Conservation (phyloP, 768 basidiomycete genomes). For the Scleroderma citrinum region DNA sequence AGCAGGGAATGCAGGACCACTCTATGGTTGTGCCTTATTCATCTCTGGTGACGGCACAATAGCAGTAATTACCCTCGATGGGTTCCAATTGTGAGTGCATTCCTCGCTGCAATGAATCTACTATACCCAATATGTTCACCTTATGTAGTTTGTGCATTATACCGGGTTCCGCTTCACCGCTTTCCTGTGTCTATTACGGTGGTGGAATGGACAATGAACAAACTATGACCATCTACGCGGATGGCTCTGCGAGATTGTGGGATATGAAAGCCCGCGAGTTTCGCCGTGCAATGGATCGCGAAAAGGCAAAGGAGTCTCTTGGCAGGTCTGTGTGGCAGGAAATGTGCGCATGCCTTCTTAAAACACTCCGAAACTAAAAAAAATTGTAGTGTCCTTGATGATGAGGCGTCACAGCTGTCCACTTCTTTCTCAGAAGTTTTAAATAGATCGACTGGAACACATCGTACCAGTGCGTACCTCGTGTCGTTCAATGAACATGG, state of each 20-base stretch:
- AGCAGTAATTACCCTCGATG: slow-evolving; percentile 68
- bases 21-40: slow-evolving; percentile 68
- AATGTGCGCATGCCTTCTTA: slow-evolving; percentile 40
- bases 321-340: slow-evolving; percentile 68
- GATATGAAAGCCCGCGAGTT: slow-evolving; percentile 79
- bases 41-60: slow-evolving; percentile 76
- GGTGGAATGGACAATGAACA: slow-evolving; percentile 47
- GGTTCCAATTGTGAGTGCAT: slow-evolving; percentile 66
- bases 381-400: slow-evolving; percentile 19
- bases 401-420: slow-evolving; percentile 19
- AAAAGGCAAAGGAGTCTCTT: slow-evolving; percentile 74
- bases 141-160: slow-evolving; percentile 63
- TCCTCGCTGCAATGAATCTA: background rate
- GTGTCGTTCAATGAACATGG: slow-evolving; percentile 16
- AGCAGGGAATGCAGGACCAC: slow-evolving; percentile 44
- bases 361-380: background rate
- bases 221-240: slow-evolving; percentile 68
- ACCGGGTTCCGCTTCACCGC: slow-evolving; percentile 70
- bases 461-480: slow-evolving; percentile 18
- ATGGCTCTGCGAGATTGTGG: slow-evolving; percentile 81
- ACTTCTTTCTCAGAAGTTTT: slow-evolving; percentile 22
- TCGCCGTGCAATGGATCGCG: slow-evolving; percentile 70
- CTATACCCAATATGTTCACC: background rate
- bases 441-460: slow-evolving; percentile 8
- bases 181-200: slow-evolving; percentile 57